Evolutionary conservation across 495 filamentous ascomycete species (phyloP).

Genomic region (Lepraria neglecta): DNA sequence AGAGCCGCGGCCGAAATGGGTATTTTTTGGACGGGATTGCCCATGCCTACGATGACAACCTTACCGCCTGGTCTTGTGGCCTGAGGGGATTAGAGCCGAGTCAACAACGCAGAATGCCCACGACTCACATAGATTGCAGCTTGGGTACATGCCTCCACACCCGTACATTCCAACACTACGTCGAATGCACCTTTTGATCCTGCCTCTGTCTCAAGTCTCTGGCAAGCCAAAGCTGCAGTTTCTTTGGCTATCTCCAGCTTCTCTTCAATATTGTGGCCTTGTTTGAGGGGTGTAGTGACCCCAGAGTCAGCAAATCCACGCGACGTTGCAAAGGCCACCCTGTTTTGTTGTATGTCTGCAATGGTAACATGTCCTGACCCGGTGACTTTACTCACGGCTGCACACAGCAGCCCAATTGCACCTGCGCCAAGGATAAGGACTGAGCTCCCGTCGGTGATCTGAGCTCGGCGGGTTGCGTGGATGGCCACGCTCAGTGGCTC

Average conservation of each 20-base stretch:
- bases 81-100: slow-evolving; percentile 17
- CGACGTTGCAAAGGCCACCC: slow-evolving; percentile 64
- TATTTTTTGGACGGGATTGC: slow-evolving; percentile 80
- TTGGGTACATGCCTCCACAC: slow-evolving; percentile 79
- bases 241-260: slow-evolving; percentile 56
- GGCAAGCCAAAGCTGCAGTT: slow-evolving; percentile 47
- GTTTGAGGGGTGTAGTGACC: slow-evolving; percentile 52
- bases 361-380: slow-evolving; percentile 62
- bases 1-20: slow-evolving; percentile 79
- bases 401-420: slow-evolving; percentile 70
- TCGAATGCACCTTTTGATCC: slow-evolving; percentile 55
- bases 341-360: slow-evolving; percentile 69
- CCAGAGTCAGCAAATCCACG: slow-evolving; percentile 61
- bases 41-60: slow-evolving; percentile 88
- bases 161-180: slow-evolving; percentile 84
- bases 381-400: slow-evolving; percentile 56
- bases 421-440: slow-evolving; percentile 78
- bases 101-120: background rate
- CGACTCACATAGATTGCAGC: slow-evolving; percentile 65
- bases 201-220: slow-evolving; percentile 24
- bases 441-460: slow-evolving; percentile 44
- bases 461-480: slow-evolving; percentile 62
- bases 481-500: slow-evolving; percentile 77
- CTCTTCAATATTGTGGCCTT: slow-evolving; percentile 45
- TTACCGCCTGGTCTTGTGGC: slow-evolving; percentile 69